phyloP scores from a whole-genome alignment of 1,284 basidiomycete species.

The Moesziomyces parantarcticus region DNA sequence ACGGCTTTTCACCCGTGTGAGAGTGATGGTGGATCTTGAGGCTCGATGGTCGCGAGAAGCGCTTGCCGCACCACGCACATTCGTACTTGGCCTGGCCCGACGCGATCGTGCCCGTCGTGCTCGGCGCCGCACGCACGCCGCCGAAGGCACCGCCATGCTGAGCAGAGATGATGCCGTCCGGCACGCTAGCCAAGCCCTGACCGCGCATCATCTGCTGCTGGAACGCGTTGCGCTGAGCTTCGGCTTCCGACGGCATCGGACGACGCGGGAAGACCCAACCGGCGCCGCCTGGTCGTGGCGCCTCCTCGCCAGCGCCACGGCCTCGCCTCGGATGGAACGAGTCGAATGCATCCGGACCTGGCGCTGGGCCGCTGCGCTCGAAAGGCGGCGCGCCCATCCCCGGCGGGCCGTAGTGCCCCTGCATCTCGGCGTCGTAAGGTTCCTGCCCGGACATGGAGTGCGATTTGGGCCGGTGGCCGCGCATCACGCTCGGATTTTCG shows the following conservation, averaged over 20 bases:
- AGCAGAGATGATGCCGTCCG: conserved; percentile 41
- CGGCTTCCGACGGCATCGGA: conserved; percentile 37
- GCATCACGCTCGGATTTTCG: conserved; percentile 24
- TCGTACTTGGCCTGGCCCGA: conserved; percentile 61
- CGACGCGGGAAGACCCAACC: conserved; percentile 49
- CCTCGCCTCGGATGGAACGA: conserved; percentile 48
- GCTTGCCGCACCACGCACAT: conserved; percentile 62
- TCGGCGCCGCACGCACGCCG: conserved; percentile 32
- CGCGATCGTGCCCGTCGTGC: conserved; percentile 40
- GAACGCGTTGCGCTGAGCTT: conserved; percentile 41
- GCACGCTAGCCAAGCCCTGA: conserved; percentile 33
- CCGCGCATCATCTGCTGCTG: conserved; percentile 45
- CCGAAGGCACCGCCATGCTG: conserved; percentile 31
- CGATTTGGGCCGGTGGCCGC: conserved; percentile 39
- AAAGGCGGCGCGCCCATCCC: conserved; percentile 36
- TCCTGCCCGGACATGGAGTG: conserved; percentile 45
- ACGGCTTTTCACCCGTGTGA: conserved; percentile 66
- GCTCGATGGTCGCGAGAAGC: conserved; percentile 63
- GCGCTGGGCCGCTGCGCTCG: conserved; percentile 34
- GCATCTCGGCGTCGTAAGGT: conserved; percentile 30
- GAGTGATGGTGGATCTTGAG: conserved; percentile 65
- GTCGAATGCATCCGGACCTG: conserved; percentile 28
- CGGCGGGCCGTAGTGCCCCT: conserved; percentile 31
- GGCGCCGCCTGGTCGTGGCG: conserved; percentile 33
- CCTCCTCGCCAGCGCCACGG: conserved; percentile 39